Percentiles rank a stretch among this genome's conserved stretches.
These are phyloP conservation scores for Termitomyces eurrhizus DNA, from an alignment of 768 basidiomycete genomes.

Conservation along the genomic window DNA sequence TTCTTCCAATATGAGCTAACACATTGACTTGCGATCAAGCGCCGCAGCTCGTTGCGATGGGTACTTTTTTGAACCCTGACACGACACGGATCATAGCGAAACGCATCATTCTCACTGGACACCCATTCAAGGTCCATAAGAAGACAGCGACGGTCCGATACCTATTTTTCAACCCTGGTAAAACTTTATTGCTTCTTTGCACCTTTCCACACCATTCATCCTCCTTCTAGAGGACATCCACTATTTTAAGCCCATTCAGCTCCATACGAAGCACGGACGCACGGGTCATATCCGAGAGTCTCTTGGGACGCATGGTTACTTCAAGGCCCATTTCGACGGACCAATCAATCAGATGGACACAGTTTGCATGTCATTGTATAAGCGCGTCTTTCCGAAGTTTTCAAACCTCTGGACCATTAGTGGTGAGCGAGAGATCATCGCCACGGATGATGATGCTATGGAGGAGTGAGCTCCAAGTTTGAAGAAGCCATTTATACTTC, in stretches of 20 bases:
- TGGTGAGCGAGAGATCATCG: constrained; percentile 1
- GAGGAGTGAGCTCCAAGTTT: constrained; percentile 29
- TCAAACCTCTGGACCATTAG: constrained; percentile 46
- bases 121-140: constrained; percentile 96
- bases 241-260: constrained; percentile 91
- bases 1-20: constrained; percentile 23
- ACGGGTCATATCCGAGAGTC: constrained; percentile 88
- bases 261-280: constrained; percentile 89
- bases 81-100: constrained; percentile 91
- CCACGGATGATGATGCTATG: constrained; percentile 31
- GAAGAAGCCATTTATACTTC: background rate
- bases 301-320: constrained; percentile 95
- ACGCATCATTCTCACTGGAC: constrained; percentile 91
- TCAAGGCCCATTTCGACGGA: constrained; percentile 94
- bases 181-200: constrained; percentile 19
- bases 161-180: constrained; percentile 95
- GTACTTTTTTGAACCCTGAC: constrained; percentile 83
- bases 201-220: constrained; percentile 7
- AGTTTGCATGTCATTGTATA: constrained; percentile 93
- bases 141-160: constrained; percentile 96
- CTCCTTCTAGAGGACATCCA: constrained; percentile 66
- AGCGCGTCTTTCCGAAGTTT: constrained; percentile 92
- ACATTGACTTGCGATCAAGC: constrained; percentile 34
- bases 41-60: constrained; percentile 85
- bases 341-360: constrained; percentile 96